These are phyloP conservation scores for Nemania serpens DNA, from an alignment of 2,329 filamentous ascomycete species.

Conservation along the genomic window DNA sequence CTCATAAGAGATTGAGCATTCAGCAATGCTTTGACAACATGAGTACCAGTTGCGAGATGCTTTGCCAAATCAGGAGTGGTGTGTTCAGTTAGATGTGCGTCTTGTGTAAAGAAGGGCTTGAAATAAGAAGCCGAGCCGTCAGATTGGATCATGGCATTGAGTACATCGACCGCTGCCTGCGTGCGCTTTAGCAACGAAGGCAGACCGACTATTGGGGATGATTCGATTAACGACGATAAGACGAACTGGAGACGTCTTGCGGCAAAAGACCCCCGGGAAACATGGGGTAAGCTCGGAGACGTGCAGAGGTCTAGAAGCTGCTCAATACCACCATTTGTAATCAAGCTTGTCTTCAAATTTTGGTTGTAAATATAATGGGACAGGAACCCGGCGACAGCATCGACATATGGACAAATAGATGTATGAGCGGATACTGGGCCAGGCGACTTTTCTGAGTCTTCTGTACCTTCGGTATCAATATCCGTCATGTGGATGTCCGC, in stretches of 20 bases:
- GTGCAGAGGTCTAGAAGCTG: slow-evolving; percentile 82
- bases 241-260: slow-evolving; percentile 74
- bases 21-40: slow-evolving; percentile 76
- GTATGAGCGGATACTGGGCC: slow-evolving; percentile 34
- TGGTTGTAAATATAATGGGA: slow-evolving; percentile 74
- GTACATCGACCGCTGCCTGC: slow-evolving; percentile 68
- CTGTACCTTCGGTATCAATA: slow-evolving; percentile 40
- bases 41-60: slow-evolving; percentile 69
- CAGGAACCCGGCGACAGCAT: slow-evolving; percentile 77
- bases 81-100: slow-evolving; percentile 43
- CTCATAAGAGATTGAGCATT: slow-evolving; percentile 77
- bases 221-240: slow-evolving; percentile 77
- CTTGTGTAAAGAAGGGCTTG: slow-evolving; percentile 61
- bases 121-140: slow-evolving; percentile 69
- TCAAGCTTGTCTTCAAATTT: slow-evolving; percentile 72
- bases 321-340: slow-evolving; percentile 80
- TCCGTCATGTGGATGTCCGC: slow-evolving; percentile 72
- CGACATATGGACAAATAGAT: slow-evolving; percentile 70
- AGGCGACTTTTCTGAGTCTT: slow-evolving; percentile 27
- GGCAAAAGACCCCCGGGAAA: slow-evolving; percentile 69
- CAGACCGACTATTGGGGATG: slow-evolving; percentile 77
- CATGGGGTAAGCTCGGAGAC: slow-evolving; percentile 77
- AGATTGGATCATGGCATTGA: slow-evolving; percentile 67
- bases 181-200: slow-evolving; percentile 79
- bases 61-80: slow-evolving; percentile 42